Conservation (phyloP, 108 stramenopile species). For the Fragilaria crotonensis region DNA sequence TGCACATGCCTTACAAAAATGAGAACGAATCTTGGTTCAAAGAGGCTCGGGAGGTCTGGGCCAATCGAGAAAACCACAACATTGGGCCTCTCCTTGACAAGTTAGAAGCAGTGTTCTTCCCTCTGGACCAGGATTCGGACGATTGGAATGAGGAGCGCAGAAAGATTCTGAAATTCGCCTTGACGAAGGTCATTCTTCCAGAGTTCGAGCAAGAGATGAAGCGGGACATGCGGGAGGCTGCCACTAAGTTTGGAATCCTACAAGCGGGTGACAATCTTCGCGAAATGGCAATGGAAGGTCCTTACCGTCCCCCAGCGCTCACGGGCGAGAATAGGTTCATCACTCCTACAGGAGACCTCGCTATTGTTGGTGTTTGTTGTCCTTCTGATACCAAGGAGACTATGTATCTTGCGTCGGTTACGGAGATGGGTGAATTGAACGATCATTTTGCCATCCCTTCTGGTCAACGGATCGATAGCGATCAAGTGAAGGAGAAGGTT, state of each 20-base stretch:
- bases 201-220: conserved; percentile 76
- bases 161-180: conserved; percentile 62
- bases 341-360: conserved; percentile 70
- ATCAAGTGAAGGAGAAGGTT: conserved; percentile 71
- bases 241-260: conserved; percentile 55
- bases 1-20: conserved; percentile 58
- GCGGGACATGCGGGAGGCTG: conserved; percentile 62
- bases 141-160: conserved; percentile 76
- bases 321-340: conserved; percentile 67
- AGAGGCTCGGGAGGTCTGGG: conserved; percentile 20
- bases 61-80: conserved; percentile 58
- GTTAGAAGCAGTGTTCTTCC: conserved; percentile 66
- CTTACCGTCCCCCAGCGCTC: conserved; percentile 68
- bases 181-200: conserved; percentile 74
- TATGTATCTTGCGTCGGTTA: conserved; percentile 73
- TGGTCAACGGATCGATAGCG: conserved; percentile 58
- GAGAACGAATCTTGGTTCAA: conserved; percentile 53
- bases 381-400: conserved; percentile 68
- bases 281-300: conserved; percentile 85
- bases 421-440: conserved; percentile 60
- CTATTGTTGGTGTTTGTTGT: conserved; percentile 73
- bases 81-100: conserved; percentile 39
- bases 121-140: conserved; percentile 55
- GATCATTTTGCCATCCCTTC: conserved; percentile 79
- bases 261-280: conserved; percentile 64